These are phyloP conservation scores for Pseudocercospora musae DNA, from an alignment of 2,329 filamentous ascomycete genomes.

Conservation along the genomic window DNA sequence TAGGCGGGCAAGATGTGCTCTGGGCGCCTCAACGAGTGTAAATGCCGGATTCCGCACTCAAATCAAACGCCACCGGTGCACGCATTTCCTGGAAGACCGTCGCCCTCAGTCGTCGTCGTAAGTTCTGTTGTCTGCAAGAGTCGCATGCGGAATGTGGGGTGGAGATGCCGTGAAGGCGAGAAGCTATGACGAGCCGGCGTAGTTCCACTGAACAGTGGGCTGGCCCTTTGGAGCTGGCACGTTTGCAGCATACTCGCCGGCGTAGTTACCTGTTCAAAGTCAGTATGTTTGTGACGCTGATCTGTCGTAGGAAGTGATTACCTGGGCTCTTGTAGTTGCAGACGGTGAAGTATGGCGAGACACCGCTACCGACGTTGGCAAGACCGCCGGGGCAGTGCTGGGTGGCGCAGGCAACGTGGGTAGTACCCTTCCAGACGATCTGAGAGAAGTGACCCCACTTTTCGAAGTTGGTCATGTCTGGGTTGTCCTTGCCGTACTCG, in stretches of 20 bases:
- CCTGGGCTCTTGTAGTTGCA: conserved; percentile 81
- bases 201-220: conserved; percentile 36
- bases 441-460: conserved; percentile 73
- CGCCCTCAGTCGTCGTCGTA: conserved; percentile 19
- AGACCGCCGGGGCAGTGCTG: conserved; percentile 56
- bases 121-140: conserved; percentile 19
- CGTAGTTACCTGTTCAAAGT: conserved; percentile 50
- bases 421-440: conserved; percentile 66
- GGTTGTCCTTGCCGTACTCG: conserved; percentile 58
- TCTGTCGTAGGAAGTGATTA: conserved; percentile 44
- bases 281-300: not conserved
- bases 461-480: conserved; percentile 61
- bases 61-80: conserved; percentile 22
- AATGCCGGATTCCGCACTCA: conserved; percentile 16
- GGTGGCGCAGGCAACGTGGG: conserved; percentile 61
- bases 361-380: conserved; percentile 40
- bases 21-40: conserved; percentile 12
- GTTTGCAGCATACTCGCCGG: conserved; percentile 53
- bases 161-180: not conserved
- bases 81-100: conserved; percentile 22
- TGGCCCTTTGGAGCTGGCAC: conserved; percentile 45
- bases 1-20: conserved; percentile 15
- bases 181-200: not conserved
- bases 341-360: conserved; percentile 68
- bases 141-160: conserved; percentile 4